Percentiles rank a stretch among this genome's conserved stretches.
Evolutionary conservation across 345 rosid genomes (phyloP).

Genomic region (Salix suchowensis): DNA sequence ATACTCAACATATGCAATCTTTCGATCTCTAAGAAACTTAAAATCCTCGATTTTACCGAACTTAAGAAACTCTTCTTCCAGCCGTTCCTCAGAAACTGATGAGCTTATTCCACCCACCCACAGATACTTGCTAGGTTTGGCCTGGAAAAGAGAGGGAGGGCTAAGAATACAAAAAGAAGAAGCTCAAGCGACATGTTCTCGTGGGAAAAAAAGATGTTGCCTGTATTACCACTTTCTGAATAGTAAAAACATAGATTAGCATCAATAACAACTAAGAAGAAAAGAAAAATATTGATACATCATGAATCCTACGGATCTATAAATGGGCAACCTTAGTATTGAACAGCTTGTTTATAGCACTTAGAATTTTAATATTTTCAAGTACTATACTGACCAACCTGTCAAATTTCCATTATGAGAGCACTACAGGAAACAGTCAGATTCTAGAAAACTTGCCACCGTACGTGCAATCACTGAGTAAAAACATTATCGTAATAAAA

Average conservation of each 20-base stretch:
- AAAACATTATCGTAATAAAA: background rate
- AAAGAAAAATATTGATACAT: no score
- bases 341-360: no score
- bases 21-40: conserved; percentile 68
- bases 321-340: no score
- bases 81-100: conserved; percentile 49
- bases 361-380: background rate
- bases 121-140: conserved; percentile 67
- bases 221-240: background rate
- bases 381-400: background rate
- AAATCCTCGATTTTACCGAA: conserved; percentile 79
- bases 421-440: background rate
- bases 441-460: background rate
- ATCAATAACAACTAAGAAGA: no score
- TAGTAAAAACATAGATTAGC: no score
- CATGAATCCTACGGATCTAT: no score
- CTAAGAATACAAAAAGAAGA: background rate
- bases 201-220: background rate
- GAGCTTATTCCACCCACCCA: conserved; percentile 94
- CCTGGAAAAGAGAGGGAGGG: conserved; percentile 40
- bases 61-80: conserved; percentile 68
- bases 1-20: conserved; percentile 71
- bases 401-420: background rate
- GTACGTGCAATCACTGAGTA: background rate
- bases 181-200: background rate